These are phyloP conservation scores for Myxozyma melibiosi DNA, from an alignment of 805 yeast species.

Conservation along the genomic window DNA sequence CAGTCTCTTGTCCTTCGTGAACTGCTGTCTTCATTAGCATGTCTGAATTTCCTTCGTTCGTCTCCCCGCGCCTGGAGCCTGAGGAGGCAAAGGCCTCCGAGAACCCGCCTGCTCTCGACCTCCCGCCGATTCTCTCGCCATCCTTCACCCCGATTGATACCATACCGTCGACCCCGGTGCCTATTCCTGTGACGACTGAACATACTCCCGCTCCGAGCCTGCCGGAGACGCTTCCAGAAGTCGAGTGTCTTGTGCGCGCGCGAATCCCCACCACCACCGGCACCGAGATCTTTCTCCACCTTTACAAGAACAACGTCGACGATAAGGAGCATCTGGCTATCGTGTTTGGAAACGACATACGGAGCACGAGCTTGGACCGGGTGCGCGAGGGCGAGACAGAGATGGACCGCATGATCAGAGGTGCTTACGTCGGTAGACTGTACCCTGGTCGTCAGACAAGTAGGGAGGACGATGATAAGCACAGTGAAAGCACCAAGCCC, in stretches of 20 bases:
- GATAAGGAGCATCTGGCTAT: conserved; percentile 94
- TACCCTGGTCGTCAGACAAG: conserved; percentile 80
- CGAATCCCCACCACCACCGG: conserved; percentile 96
- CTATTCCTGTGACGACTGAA: conserved; percentile 20
- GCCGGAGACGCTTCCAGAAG: conserved; percentile 60
- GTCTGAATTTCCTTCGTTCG: conserved; percentile 27
- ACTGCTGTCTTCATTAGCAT: no score
- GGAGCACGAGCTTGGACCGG: conserved; percentile 72
- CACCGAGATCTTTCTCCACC: conserved; percentile 88
- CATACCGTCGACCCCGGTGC: conserved; percentile 30
- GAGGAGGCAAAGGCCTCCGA: not conserved
- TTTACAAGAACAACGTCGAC: conserved; percentile 84
- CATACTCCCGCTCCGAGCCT: conserved; percentile 29
- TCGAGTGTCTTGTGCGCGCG: conserved; percentile 89
- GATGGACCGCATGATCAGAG: conserved; percentile 95
- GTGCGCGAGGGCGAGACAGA: conserved; percentile 73
- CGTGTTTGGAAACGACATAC: conserved; percentile 89
- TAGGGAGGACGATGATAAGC: conserved; percentile 31
- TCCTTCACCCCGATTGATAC: conserved; percentile 24
- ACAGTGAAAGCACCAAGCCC: conserved; percentile 36
- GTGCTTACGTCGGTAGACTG: conserved; percentile 90
- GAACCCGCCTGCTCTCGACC: conserved; percentile 4
- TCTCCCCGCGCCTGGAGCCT: conserved; percentile 28
- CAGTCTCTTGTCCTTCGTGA: no score
- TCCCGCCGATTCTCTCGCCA: conserved; percentile 26